Evolutionary conservation across 2,329 filamentous ascomycete genomes (phyloP).

Genomic region (Venturia aucupariae): DNA sequence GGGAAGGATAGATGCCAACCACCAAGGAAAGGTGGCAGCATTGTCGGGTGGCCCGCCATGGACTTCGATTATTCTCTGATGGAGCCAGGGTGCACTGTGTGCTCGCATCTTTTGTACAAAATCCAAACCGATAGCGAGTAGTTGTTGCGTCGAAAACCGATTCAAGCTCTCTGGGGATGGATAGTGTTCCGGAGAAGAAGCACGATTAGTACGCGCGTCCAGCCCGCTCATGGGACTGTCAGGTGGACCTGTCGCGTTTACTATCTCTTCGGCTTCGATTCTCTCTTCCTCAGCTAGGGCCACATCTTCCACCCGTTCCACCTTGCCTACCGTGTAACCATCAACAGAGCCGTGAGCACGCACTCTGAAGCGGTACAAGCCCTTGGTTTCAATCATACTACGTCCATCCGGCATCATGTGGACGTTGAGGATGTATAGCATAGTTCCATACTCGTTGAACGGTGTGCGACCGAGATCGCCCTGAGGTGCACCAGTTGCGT

Average conservation of each 20-base stretch:
- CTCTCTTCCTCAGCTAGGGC: slow-evolving; percentile 70
- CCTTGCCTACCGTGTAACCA: slow-evolving; percentile 67
- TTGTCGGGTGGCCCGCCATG: slow-evolving; percentile 73
- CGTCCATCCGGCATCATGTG: slow-evolving; percentile 71
- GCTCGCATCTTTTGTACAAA: slow-evolving; percentile 63
- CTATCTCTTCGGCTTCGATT: slow-evolving; percentile 60
- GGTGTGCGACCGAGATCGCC: slow-evolving; percentile 42
- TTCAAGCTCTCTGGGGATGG: slow-evolving; percentile 31
- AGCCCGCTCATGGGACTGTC: slow-evolving; percentile 17
- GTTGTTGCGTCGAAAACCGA: slow-evolving; percentile 57
- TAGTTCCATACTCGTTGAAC: slow-evolving; percentile 68
- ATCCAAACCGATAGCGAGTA: slow-evolving; percentile 55
- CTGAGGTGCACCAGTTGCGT: slow-evolving; percentile 43
- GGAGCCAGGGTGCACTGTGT: slow-evolving; percentile 64
- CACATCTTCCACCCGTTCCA: slow-evolving; percentile 75
- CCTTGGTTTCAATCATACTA: slow-evolving; percentile 69
- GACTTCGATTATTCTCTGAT: slow-evolving; percentile 59
- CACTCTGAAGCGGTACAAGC: slow-evolving; percentile 68
- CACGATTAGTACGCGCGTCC: slow-evolving; percentile 17
- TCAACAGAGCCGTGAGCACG: slow-evolving; percentile 56
- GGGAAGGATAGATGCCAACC: slow-evolving; percentile 77
- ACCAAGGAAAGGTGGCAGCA: slow-evolving; percentile 73
- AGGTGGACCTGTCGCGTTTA: slow-evolving; percentile 13
- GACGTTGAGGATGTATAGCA: slow-evolving; percentile 65
- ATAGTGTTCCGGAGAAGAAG: slow-evolving; percentile 18